A percentile compares a stretch with the other conserved stretches of the same genome.
phyloP scores from a whole-genome alignment of 805 yeast genomes.

The Metschnikowia proteae region DNA sequence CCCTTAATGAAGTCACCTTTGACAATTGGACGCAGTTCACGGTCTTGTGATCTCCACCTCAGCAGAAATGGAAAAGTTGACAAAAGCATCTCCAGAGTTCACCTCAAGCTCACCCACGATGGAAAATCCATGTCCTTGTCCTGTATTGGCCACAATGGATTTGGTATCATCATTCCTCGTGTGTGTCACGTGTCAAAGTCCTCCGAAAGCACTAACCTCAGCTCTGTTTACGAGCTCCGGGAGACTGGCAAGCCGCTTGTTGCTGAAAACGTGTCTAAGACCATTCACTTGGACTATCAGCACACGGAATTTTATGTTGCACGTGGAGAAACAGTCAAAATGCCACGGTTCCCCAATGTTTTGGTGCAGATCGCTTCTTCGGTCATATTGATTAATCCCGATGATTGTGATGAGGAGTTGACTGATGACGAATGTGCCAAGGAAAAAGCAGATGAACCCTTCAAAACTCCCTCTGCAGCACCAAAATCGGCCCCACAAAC shows the following conservation, averaged over 20 bases:
- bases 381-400: constrained; percentile 47
- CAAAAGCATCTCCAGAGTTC: constrained; percentile 65
- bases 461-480: background rate
- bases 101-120: constrained; percentile 49
- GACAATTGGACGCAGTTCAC: constrained; percentile 66
- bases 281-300: constrained; percentile 39
- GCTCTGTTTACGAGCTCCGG: constrained; percentile 18
- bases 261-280: constrained; percentile 23
- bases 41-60: constrained; percentile 50
- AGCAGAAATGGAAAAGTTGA: constrained; percentile 29
- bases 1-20: constrained; percentile 42
- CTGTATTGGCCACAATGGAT: constrained; percentile 83
- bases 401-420: constrained; percentile 39
- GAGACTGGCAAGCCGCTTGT: constrained; percentile 22
- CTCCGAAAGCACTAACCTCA: constrained; percentile 6
- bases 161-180: constrained; percentile 61
- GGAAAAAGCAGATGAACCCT: background rate
- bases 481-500: background rate
- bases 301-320: constrained; percentile 55
- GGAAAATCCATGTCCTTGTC: constrained; percentile 46
- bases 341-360: constrained; percentile 62
- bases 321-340: constrained; percentile 57
- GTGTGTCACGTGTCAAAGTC: constrained; percentile 31
- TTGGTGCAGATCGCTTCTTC: constrained; percentile 72
- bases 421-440: constrained; percentile 40